A percentile compares a stretch with the other conserved stretches of the same genome.
These are phyloP conservation scores for Metschnikowia borealis DNA, from an alignment of 805 yeast species.

Conservation along the genomic window DNA sequence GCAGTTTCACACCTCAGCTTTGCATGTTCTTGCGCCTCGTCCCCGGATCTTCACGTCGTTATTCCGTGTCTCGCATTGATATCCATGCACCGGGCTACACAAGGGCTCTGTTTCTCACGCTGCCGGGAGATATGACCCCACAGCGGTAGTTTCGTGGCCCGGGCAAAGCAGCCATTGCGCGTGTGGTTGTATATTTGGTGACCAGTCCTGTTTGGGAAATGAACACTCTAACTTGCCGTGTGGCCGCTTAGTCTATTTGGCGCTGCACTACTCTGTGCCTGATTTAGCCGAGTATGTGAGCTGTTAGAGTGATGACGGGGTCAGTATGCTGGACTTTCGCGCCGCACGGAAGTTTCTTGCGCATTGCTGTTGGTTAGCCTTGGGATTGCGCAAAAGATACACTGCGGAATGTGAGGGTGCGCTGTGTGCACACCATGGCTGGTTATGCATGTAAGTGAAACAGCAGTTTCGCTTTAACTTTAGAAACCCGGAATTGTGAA, in stretches of 20 bases:
- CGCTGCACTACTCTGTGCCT: neutral
- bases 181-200: too few species aligned
- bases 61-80: neutral
- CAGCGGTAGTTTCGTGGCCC: neutral
- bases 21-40: neutral
- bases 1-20: neutral
- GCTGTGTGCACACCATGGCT: neutral
- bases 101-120: neutral
- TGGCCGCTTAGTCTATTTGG: neutral
- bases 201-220: too few species aligned
- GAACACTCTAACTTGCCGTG: neutral
- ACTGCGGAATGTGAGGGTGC: neutral
- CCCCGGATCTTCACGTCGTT: neutral
- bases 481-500: neutral
- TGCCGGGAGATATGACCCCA: neutral
- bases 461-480: neutral
- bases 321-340: neutral
- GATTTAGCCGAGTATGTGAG: conserved; percentile 2
- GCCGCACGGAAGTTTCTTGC: neutral
- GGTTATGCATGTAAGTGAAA: neutral
- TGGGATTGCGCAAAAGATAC: neutral
- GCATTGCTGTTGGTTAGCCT: neutral
- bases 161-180: too few species aligned
- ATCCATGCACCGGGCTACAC: neutral
- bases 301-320: neutral